Evolutionary conservation across 2,329 filamentous ascomycete genomes (phyloP).

Genomic region (Aspergillus nomiae): DNA sequence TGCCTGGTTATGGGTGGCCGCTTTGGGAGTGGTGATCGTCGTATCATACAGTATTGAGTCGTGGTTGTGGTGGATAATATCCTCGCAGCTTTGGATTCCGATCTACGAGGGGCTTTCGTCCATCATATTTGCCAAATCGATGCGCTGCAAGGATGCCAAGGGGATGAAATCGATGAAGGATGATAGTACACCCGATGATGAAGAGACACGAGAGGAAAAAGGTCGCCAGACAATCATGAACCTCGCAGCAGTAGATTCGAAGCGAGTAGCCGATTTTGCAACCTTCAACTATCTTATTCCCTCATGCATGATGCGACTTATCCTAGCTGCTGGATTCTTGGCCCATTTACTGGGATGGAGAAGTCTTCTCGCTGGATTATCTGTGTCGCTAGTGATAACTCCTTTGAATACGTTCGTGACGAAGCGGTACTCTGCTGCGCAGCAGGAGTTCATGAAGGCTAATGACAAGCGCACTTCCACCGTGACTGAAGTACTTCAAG

Average conservation of each 20-base stretch:
- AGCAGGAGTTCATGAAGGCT: conserved; percentile 72
- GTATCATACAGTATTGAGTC: conserved; percentile 61
- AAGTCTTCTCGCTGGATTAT: conserved; percentile 65
- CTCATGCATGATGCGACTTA: conserved; percentile 62
- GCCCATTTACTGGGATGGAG: conserved; percentile 70
- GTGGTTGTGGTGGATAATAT: conserved; percentile 68
- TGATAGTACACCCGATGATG: conserved; percentile 49
- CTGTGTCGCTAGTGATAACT: conserved; percentile 63
- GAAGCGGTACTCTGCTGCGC: conserved; percentile 63
- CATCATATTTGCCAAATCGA: conserved; percentile 74
- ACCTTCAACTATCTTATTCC: conserved; percentile 67
- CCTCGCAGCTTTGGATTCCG: conserved; percentile 64
- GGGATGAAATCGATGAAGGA: conserved; percentile 40
- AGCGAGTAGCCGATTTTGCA: conserved; percentile 68
- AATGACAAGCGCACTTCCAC: conserved; percentile 73
- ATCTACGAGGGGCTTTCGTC: conserved; percentile 70
- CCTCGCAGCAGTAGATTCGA: conserved; percentile 72
- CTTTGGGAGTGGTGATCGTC: conserved; percentile 63
- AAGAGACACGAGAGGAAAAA: conserved; percentile 52
- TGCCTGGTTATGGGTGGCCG: conserved; percentile 69
- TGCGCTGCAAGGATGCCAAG: conserved; percentile 72
- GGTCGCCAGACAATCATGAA: conserved; percentile 73
- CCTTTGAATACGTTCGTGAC: conserved; percentile 70
- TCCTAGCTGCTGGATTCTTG: conserved; percentile 67
- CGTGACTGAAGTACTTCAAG: conserved; percentile 72